Evolutionary conservation across 2,329 filamentous ascomycete genomes (phyloP), one percentile per base, ranked within the genome.

Genomic region (Rhynchosporium graminicola): DNA sequence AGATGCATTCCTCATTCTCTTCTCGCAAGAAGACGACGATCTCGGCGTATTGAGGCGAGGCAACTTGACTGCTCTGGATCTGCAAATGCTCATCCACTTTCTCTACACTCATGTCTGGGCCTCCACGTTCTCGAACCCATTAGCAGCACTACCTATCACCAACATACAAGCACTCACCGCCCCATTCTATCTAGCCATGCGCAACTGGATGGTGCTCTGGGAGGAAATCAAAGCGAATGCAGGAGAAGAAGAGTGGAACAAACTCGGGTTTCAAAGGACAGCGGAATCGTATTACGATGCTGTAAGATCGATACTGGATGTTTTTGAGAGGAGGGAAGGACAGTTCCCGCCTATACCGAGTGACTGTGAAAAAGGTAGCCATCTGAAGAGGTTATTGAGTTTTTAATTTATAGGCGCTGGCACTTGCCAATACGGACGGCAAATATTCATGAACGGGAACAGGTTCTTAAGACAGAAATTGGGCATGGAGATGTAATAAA

Each of bases 71-170:
- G 66, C 68, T 13, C 50, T 72, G 38, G 72, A 74, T 62, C 69
- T 74, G 69, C 70, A 73, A n/a, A 70, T 72, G 61, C 66, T 74
- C 4, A 71, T 74, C 13, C 68, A 74, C 59, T 71, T 70, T 31
- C 61, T 73, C 7, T 74, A 74, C 55, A 71, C 71, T 2, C 63
- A 71, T 42, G 59, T 72, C 26, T 74, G 72, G 72, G 57, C 60
- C 13, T 57, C 61, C 26, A 73, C 70, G 1, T 74, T 71, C 51
- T 69, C 66, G 6, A 71, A 70, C 31, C 69, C 71, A 0, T 61
- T 72, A n/a, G 47, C 60, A 26, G 55, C 59, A 2, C 33, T 73
- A 1, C 67, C 68, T 0, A 51, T 51, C 3, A 65, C 65, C 28
- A 62, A 59, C 4, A 65, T 70, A 13, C 45, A 58, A 5, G 52